Conservation (phyloP, 371 early-diverging fungal species). For the Lichtheimia corymbifera region DNA sequence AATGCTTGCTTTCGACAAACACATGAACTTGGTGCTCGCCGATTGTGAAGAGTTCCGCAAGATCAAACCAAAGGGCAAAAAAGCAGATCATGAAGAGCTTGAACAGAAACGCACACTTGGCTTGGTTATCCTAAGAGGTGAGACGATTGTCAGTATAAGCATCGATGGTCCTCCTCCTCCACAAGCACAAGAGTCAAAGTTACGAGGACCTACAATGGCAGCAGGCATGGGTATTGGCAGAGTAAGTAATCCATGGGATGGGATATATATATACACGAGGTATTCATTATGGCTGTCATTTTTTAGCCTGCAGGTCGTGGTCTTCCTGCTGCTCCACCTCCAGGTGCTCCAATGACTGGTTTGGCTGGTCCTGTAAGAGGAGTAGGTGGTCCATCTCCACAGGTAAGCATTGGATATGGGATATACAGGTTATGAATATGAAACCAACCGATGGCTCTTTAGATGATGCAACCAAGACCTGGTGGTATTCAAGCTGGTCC, state of each 20-base stretch:
- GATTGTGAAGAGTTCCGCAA: slow-evolving; percentile 97
- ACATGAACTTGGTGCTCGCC: slow-evolving; percentile 97
- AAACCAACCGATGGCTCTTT: too few species aligned
- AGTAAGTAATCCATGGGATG: slow-evolving; percentile 24
- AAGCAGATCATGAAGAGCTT: slow-evolving; percentile 47
- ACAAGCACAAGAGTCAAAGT: slow-evolving; percentile 58
- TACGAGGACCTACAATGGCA: slow-evolving; percentile 50
- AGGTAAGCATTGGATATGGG: slow-evolving; percentile 37
- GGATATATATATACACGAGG: background rate
- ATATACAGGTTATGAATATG: too few species aligned
- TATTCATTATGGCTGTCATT: slow-evolving; percentile 4
- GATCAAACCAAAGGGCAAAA: slow-evolving; percentile 68
- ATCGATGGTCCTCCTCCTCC: slow-evolving; percentile 93
- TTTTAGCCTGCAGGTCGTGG: slow-evolving; percentile 88
- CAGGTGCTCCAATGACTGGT: slow-evolving; percentile 58
- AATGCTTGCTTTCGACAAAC: slow-evolving; percentile 97
- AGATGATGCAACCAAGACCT: slow-evolving; percentile 75
- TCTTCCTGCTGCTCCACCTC: slow-evolving; percentile 78
- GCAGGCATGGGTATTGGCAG: slow-evolving; percentile 77
- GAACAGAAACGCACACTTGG: slow-evolving; percentile 91
- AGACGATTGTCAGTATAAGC: slow-evolving; percentile 88
- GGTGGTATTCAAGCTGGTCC: slow-evolving; percentile 68
- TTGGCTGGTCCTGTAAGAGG: slow-evolving; percentile 90
- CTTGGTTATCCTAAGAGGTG: slow-evolving; percentile 93
- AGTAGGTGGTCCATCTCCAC: slow-evolving; percentile 89